These are phyloP conservation scores for Neurospora terricola DNA, from an alignment of 495 filamentous ascomycete genomes.

Conservation along the genomic window DNA sequence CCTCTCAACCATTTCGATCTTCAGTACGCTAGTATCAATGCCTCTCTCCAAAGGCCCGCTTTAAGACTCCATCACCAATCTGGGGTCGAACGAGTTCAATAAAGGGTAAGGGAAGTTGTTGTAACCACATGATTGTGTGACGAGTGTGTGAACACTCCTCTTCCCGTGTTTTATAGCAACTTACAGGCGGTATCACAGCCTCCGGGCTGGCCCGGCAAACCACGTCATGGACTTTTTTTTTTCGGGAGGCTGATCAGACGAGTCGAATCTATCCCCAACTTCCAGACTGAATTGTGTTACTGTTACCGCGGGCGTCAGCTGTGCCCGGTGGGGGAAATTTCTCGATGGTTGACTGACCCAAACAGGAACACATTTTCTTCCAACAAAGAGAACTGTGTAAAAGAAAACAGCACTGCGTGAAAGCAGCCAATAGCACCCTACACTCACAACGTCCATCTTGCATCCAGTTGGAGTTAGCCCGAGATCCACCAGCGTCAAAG, in stretches of 20 bases:
- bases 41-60: neutral
- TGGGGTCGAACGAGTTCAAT: neutral
- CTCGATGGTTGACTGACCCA: neutral
- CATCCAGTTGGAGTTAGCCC: constrained; percentile 12
- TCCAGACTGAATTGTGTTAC: neutral
- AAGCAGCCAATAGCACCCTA: constrained; percentile 18
- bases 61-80: neutral
- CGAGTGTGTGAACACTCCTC: neutral
- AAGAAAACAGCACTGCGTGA: constrained; percentile 15
- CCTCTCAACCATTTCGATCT: neutral
- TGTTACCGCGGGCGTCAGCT: too few species aligned
- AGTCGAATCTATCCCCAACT: neutral
- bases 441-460: constrained; percentile 19
- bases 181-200: neutral
- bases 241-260: neutral
- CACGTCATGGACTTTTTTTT: neutral
- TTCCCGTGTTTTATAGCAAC: neutral
- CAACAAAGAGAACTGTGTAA: constrained; percentile 17
- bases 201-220: neutral
- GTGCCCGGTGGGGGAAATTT: neutral
- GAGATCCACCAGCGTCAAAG: constrained; percentile 25
- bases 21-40: neutral
- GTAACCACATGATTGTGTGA: neutral
- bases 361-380: neutral
- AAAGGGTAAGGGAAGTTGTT: neutral